Percentiles rank a stretch among this genome's conserved stretches.
phyloP scores from a whole-genome alignment of 2,329 filamentous ascomycete genomes.

The Fusarium decemcellulare region DNA sequence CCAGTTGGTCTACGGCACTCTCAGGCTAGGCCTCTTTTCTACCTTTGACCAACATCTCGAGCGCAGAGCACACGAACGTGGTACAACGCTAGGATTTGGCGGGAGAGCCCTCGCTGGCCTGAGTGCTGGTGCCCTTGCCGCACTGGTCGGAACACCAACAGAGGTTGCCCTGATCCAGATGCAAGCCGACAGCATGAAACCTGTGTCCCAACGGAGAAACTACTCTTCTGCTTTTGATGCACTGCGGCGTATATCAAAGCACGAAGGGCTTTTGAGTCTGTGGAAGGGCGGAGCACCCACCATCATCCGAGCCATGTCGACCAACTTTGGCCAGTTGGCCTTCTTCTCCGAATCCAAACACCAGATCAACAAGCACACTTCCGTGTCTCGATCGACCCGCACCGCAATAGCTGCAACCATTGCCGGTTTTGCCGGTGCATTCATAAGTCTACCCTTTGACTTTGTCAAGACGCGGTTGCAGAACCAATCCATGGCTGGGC shows the following conservation, averaged over 20 bases:
- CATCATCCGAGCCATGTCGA: constrained; percentile 38
- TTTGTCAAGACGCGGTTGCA: background rate
- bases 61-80: constrained; percentile 65
- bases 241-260: constrained; percentile 23
- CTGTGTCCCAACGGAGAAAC: constrained; percentile 29
- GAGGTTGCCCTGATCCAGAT: constrained; percentile 46
- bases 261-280: constrained; percentile 28
- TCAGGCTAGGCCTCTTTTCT: constrained; percentile 79
- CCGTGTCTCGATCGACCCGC: background rate
- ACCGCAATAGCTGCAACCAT: background rate
- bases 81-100: constrained; percentile 64
- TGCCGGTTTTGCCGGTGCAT: background rate
- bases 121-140: constrained; percentile 76
- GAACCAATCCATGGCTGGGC: background rate
- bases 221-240: constrained; percentile 33
- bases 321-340: constrained; percentile 40
- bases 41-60: constrained; percentile 75
- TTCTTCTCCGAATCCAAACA: constrained; percentile 39
- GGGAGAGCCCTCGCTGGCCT: constrained; percentile 76
- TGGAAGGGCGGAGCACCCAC: constrained; percentile 35
- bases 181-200: constrained; percentile 48
- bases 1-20: constrained; percentile 80
- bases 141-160: constrained; percentile 68
- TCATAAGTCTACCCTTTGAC: background rate
- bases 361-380: background rate